These are phyloP conservation scores for Lachnellula suecica DNA, from an alignment of 2,329 filamentous ascomycete species.

Conservation along the genomic window DNA sequence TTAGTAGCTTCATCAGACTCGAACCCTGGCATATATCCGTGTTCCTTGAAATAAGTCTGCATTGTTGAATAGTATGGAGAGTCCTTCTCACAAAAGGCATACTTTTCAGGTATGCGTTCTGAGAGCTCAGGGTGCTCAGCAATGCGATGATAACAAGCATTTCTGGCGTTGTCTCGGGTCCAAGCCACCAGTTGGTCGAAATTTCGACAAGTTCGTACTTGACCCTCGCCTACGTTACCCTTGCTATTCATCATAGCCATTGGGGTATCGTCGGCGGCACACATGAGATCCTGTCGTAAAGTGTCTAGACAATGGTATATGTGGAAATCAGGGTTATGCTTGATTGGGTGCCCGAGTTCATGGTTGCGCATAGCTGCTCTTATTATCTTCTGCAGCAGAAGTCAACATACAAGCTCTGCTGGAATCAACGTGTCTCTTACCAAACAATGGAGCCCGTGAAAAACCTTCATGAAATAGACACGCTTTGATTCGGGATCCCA, in stretches of 20 bases:
- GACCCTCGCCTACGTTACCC: slow-evolving; percentile 1
- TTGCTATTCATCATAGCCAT: background rate
- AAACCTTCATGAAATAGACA: background rate
- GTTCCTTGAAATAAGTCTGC: no score
- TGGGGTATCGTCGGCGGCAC: slow-evolving; percentile 8
- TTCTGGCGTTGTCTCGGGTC: no score
- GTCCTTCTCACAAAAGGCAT: no score
- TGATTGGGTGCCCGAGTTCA: background rate
- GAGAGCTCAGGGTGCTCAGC: no score
- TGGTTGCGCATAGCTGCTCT: background rate
- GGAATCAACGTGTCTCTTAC: background rate
- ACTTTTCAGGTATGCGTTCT: no score
- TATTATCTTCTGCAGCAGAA: background rate
- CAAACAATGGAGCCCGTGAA: background rate
- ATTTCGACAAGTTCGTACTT: slow-evolving; percentile 7
- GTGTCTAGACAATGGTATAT: slow-evolving; percentile 9
- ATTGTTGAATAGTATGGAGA: no score
- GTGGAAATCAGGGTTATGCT: slow-evolving; percentile 1
- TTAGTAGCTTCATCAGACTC: no score
- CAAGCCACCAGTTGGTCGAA: slow-evolving; percentile 4
- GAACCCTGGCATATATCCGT: no score
- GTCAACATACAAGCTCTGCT: background rate
- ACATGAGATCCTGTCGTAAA: slow-evolving; percentile 11
- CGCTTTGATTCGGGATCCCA: slow-evolving; percentile 1
- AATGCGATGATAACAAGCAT: no score